A percentile compares a stretch with the other conserved stretches of the same genome.
phyloP scores from a whole-genome alignment of 148 eudicot genomes.

The Persicaria tinctoria region DNA sequence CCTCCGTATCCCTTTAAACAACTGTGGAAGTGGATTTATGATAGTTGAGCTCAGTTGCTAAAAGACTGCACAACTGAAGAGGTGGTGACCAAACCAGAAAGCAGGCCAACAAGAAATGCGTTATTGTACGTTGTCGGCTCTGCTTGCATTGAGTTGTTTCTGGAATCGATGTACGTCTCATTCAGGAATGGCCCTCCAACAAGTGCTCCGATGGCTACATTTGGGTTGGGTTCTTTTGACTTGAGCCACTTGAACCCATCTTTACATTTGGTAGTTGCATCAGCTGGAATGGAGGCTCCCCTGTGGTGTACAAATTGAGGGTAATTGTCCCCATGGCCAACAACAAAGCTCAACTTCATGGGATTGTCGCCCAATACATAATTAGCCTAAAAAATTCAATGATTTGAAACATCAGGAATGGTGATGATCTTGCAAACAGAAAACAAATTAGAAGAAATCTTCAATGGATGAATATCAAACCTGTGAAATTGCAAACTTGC shows the following conservation, averaged over 20 bases:
- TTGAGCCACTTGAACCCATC: constrained; percentile 65
- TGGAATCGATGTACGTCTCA: constrained; percentile 54
- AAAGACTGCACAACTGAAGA: constrained; percentile 65
- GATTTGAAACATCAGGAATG: background rate
- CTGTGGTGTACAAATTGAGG: constrained; percentile 80
- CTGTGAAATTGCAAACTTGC: constrained; percentile 82
- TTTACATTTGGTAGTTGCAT: constrained; percentile 43
- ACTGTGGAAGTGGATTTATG: background rate
- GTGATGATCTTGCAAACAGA: background rate
- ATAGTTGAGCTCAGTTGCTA: background rate
- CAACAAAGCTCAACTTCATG: constrained; percentile 68
- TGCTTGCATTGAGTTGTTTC: constrained; percentile 80
- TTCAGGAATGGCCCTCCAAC: constrained; percentile 80
- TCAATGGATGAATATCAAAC: constrained; percentile 21
- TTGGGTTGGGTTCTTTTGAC: constrained; percentile 60
- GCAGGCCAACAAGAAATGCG: constrained; percentile 70
- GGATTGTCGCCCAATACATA: constrained; percentile 83
- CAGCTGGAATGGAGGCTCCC: constrained; percentile 83
- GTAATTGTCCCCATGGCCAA: constrained; percentile 76
- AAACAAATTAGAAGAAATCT: background rate
- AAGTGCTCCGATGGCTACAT: constrained; percentile 70
- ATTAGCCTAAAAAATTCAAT: constrained; percentile 40
- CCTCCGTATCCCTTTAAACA: background rate
- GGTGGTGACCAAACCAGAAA: constrained; percentile 72
- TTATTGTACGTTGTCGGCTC: constrained; percentile 86